Conservation (phyloP, 352 stramenopile genomes). For the Pythium phragmitis region DNA sequence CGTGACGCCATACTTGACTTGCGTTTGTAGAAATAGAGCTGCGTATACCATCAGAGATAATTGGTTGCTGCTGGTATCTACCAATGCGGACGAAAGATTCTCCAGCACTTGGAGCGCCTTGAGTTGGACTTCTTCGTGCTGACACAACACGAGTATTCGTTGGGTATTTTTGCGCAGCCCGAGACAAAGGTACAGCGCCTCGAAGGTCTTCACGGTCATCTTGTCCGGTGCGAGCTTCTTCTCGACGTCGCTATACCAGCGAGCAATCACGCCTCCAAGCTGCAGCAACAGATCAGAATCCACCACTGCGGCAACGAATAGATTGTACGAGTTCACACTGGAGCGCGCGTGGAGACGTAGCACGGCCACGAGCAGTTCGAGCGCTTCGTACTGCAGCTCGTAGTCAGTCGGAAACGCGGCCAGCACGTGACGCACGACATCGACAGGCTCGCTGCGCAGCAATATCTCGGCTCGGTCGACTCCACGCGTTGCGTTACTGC, state of each 20-base stretch:
- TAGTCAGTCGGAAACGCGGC: slow-evolving; percentile 9
- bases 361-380: slow-evolving; percentile 13
- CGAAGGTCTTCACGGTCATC: background rate
- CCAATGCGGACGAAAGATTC: background rate
- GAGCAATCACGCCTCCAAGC: slow-evolving; percentile 7
- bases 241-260: slow-evolving; percentile 1
- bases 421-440: slow-evolving; percentile 15
- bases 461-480: slow-evolving; percentile 1
- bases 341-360: slow-evolving; percentile 5
- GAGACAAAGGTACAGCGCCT: slow-evolving; percentile 19
- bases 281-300: slow-evolving; percentile 11
- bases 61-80: background rate
- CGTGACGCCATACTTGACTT: slow-evolving; percentile 16
- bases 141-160: slow-evolving; percentile 14
- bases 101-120: background rate
- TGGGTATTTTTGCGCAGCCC: slow-evolving; percentile 5
- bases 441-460: slow-evolving; percentile 10
- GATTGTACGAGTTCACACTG: background rate
- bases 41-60: background rate
- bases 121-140: slow-evolving; percentile 2
- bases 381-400: slow-evolving; percentile 4
- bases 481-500: background rate
- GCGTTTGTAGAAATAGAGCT: slow-evolving; percentile 5
- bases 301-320: slow-evolving; percentile 6
- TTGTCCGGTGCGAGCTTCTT: background rate